These are phyloP conservation scores for Graphiopsis chlorocephala DNA, from an alignment of 2,329 filamentous ascomycete genomes.

Conservation along the genomic window DNA sequence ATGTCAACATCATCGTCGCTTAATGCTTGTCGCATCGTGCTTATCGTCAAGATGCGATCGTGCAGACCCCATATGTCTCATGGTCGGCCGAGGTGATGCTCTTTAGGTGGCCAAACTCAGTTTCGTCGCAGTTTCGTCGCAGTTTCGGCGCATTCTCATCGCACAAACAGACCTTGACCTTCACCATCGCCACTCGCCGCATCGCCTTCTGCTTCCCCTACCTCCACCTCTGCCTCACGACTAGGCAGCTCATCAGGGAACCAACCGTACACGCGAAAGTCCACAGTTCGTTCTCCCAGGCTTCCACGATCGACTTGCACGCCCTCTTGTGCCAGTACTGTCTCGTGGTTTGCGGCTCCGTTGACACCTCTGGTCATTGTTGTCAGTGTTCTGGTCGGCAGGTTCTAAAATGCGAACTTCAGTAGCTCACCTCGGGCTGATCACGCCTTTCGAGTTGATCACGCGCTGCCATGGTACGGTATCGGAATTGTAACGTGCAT, in stretches of 20 bases:
- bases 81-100: not conserved
- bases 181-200: constrained; percentile 5
- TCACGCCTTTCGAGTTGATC: constrained; percentile 80
- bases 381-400: constrained; percentile 1
- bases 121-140: not conserved
- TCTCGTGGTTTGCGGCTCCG: constrained; percentile 48
- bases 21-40: not conserved
- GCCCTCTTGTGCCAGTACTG: constrained; percentile 46
- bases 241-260: constrained; percentile 40
- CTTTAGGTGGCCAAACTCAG: not conserved
- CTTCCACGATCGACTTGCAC: constrained; percentile 46
- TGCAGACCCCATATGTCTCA: not conserved
- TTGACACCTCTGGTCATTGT: constrained; percentile 34
- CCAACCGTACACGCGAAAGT: constrained; percentile 49
- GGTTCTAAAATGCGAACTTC: not conserved
- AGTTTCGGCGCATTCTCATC: not conserved
- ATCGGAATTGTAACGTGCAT: constrained; percentile 61
- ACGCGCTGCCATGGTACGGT: constrained; percentile 96
- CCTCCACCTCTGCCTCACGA: constrained; percentile 22
- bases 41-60: not conserved
- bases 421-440: constrained; percentile 71
- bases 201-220: constrained; percentile 3
- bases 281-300: constrained; percentile 49
- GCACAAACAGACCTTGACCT: constrained; percentile 1
- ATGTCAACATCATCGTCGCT: not conserved